phyloP scores from a whole-genome alignment of 1,139 yeast genomes.

The Sugiyamaella sp. region DNA sequence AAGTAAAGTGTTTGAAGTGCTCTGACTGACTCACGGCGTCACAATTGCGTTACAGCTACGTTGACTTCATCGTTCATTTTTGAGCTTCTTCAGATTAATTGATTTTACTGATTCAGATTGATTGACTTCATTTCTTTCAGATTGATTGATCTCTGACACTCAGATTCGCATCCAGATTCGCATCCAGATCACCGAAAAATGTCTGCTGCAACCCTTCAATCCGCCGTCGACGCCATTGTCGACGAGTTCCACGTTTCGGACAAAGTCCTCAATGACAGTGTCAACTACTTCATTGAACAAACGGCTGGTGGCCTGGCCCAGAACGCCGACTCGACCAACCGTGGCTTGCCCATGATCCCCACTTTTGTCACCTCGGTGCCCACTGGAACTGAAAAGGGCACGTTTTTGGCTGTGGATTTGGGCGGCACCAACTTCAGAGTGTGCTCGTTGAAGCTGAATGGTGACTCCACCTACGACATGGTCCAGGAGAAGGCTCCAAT shows the following conservation, averaged over 20 bases:
- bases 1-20: no score
- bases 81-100: no score
- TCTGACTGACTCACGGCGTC: no score
- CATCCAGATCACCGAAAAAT: not conserved
- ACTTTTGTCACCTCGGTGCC: slow-evolving; percentile 81
- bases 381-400: slow-evolving; percentile 79
- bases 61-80: no score
- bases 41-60: no score
- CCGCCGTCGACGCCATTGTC: slow-evolving; percentile 53
- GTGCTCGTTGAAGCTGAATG: slow-evolving; percentile 76
- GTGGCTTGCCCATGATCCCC: slow-evolving; percentile 84
- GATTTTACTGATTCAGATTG: no score
- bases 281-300: slow-evolving; percentile 63
- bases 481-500: slow-evolving; percentile 74
- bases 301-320: slow-evolving; percentile 64
- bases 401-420: slow-evolving; percentile 76
- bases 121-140: not conserved
- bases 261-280: slow-evolving; percentile 56
- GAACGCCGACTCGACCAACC: slow-evolving; percentile 42
- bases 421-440: slow-evolving; percentile 92
- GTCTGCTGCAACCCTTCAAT: slow-evolving; percentile 14
- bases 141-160: not conserved
- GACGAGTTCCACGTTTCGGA: slow-evolving; percentile 58
- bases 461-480: slow-evolving; percentile 75
- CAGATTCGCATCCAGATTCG: slow-evolving; percentile 2